Base-by-base conservation (phyloP, 495 filamentous ascomycete genomes). In the Tuber aestivum region DNA sequence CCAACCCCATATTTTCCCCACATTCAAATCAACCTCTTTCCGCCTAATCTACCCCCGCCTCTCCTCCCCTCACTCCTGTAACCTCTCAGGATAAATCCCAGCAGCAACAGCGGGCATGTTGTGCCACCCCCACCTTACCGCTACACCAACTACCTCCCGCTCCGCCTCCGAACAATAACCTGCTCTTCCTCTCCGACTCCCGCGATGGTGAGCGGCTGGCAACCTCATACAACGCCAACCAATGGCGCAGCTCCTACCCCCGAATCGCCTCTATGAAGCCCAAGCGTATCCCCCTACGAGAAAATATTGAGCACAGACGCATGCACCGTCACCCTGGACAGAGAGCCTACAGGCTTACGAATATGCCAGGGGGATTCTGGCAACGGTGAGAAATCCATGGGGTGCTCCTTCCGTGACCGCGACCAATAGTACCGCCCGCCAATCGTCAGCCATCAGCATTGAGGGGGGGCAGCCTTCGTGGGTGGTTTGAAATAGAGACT, bases 351-450 rank as follows among this genome's bases (percentile, higher is more conserved):
- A 37, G 96, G 87, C 1, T 77, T 79, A 10, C 88, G 88, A 75
- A 95, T 87, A 81, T 97, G 93, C 5, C 77, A 65, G 6, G 94
- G 95, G 77, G 97, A 97, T 3, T 3, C 78, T 71, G 41, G 50
- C 41, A 23, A 37, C 10, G 41, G 10, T 4, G 41, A 41, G 41
- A 10, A 41, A 2, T 77, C 71, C 48, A 83, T 80, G 0, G 94
- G 93, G 82, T 97, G 97, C 41, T 87, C 84, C 81, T 96, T 94
- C n/a, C n/a, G n/a, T n/a, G n/a, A n/a, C 45, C 87, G 86, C 5
- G 93, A 94, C 95, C 95, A 97, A 84, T 98, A 91, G 84, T 98
- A 97, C 81, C 97, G 94, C 0, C 93, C 94, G 41, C 95, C 95
- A 21, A 98, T 87, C 12, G 95, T 97, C 20, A 97, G 88, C 95